These are phyloP conservation scores for Solanum etuberosum DNA, from an alignment of 257 asterid genomes.

Conservation along the genomic window DNA sequence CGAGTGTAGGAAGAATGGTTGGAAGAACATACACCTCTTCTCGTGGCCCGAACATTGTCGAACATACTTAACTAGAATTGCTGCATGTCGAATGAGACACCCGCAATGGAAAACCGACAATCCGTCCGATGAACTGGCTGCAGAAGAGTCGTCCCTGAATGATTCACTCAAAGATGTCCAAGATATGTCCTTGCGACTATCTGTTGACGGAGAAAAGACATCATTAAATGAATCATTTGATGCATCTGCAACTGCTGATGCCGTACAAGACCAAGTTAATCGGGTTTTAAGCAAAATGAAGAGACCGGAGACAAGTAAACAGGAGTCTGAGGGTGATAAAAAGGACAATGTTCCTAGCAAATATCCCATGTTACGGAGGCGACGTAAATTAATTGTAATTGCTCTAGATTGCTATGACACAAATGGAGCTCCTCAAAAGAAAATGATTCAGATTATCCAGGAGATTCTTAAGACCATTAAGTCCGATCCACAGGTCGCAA, in stretches of 20 bases:
- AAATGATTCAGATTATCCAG: constrained; percentile 39
- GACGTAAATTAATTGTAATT: constrained; percentile 47
- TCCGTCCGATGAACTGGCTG: constrained; percentile 42
- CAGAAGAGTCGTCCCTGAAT: constrained; percentile 63
- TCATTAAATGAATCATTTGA: constrained; percentile 47
- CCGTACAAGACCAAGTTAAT: constrained; percentile 50
- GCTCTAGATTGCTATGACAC: constrained; percentile 71
- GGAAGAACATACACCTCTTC: constrained; percentile 70
- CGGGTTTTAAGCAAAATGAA: constrained; percentile 57
- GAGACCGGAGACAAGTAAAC: constrained; percentile 27
- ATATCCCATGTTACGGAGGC: constrained; percentile 59
- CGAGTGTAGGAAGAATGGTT: constrained; percentile 63
- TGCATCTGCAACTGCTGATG: constrained; percentile 21
- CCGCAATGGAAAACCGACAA: constrained; percentile 85
- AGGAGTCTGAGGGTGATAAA: constrained; percentile 25
- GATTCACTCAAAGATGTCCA: constrained; percentile 72
- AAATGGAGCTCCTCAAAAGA: constrained; percentile 48
- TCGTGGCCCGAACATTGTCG: constrained; percentile 92
- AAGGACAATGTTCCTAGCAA: constrained; percentile 40
- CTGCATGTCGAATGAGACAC: constrained; percentile 81
- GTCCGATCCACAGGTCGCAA: constrained; percentile 36
- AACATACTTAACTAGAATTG: constrained; percentile 62
- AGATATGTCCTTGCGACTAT: constrained; percentile 67
- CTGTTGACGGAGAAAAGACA: constrained; percentile 69
- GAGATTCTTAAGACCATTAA: constrained; percentile 48